Evolutionary conservation across 2,329 filamentous ascomycete species (phyloP), one percentile per base, ranked within the genome.

Genomic region (Dendrostoma leiphaemia): DNA sequence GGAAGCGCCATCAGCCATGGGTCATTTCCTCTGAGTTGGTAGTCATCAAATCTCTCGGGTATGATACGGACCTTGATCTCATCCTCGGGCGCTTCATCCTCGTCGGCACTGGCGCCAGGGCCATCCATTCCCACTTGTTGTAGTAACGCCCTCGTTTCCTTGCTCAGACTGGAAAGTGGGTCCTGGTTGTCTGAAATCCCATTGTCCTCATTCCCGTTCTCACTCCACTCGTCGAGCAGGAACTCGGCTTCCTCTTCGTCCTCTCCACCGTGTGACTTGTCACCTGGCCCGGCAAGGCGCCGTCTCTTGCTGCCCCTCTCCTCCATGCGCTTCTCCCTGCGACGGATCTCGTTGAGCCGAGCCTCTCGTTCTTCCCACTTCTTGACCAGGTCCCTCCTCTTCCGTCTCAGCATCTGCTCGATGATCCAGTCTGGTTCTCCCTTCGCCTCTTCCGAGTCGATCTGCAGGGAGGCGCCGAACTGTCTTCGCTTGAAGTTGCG

Each of bases 341-440:
- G 81, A 34, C 86, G 83, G 41, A 89, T 78, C 26, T 76, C 80
- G 55, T 80, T 80, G 28, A 96, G 76, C 23, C 85, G 83, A n/a
- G 78, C 76, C 67, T 97, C 90, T 32, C 93, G 75, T 40, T 91
- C 87, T 63, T 86, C 81, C 76, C 86, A 88, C 57, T 80, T 80
- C 37, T 81, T 78, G 2, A 85, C 73, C 6, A 92, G 78, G 55
- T 87, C 85, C 26, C 85, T 80, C 49, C 83, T 81, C 61, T 84
- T 89, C 56, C 88, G 82, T 41, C 82, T 80, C 46, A 86, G 79
- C 46, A 90, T 84, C 67, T 91, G 88, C 59, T 95, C 86, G 3
- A 91, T 68, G 63, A 97, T 86, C 92, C 92, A 97, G 2, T 85
- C 83, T 0, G 91, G 91, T 63, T 96, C 91, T 61, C 89, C 87